Base-by-base conservation (phyloP, 2,329 filamentous ascomycete genomes). In the Colletotrichum liriopes region DNA sequence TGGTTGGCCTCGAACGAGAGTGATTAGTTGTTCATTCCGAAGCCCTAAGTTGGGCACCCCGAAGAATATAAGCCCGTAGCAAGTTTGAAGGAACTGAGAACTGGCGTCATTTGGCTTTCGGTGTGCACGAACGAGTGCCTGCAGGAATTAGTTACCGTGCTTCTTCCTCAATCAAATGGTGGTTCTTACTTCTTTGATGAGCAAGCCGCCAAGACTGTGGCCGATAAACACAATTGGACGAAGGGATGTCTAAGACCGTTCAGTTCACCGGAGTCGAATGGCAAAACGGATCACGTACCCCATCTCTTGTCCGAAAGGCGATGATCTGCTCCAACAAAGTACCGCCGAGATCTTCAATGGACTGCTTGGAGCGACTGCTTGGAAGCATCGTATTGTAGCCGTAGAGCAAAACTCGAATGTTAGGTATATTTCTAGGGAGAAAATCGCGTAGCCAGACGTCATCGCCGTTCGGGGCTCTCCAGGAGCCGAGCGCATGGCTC, bases 371-470 rank as follows among this genome's bases (percentile, higher is more conserved):
- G 2, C 58, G 39, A 26, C 74, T 80, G 14, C 66, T 65, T 4
- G 59, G 63, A 20, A 80, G 72, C 8, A 41, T 70, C 12, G 78
- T 78, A 69, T 81, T 72, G 58, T 81, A 81, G 18, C 79, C 79
- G 61, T 80, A 81, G 29, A 79, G 35, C 5, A 81, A 54, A 3
- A 81, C 66, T 26, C 78, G 75, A 35, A 71, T 67, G 1, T 75
- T 73, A 1, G 74, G 72, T 5, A 79, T 14, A 6, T 77, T 74
- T 2, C 52, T 9, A 1, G 77, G 76, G 3, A 81, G 75, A 37
- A 71, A 79, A 51, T 81, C 78, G 16, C 78, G 75, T 14, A 81
- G 62, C 79, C 78, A 81, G 56, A 81, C 67, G 11, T 80, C 66
- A 20, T 77, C 56, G 16, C 73, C 73, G n/a, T 45, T 63, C 20